Evolutionary conservation across 768 basidiomycete genomes (phyloP).

Genomic region (Hirschioporus abietinus): DNA sequence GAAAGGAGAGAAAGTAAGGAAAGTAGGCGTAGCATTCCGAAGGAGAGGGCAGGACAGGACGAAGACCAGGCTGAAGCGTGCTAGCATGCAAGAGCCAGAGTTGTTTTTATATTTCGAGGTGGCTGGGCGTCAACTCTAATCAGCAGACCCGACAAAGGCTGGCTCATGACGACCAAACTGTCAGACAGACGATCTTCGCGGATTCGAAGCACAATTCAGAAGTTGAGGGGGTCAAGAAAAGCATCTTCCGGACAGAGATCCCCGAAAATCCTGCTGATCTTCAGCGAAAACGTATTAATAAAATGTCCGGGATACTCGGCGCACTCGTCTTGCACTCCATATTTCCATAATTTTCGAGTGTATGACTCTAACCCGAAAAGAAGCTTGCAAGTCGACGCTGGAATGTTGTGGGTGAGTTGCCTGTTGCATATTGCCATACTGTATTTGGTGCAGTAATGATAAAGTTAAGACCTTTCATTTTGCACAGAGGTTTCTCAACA

Average conservation of each 20-base stretch:
- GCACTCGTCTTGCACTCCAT: neutral
- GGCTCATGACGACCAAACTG: neutral
- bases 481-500: no score
- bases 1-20: neutral
- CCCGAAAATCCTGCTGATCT: conserved; percentile 1
- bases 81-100: neutral
- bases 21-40: neutral
- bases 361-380: no score
- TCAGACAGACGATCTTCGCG: neutral
- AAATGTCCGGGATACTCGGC: neutral
- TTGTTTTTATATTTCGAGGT: neutral
- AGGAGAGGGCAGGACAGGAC: neutral
- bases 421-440: no score
- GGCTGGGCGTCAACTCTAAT: neutral
- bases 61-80: neutral
- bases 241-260: neutral
- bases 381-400: no score
- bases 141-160: neutral
- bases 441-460: no score
- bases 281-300: neutral
- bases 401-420: no score
- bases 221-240: neutral
- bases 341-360: no score
- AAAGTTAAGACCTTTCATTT: no score
- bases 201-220: neutral